These are phyloP conservation scores for Gloeostereum incarnatum DNA, from an alignment of 768 basidiomycete species.

Conservation along the genomic window DNA sequence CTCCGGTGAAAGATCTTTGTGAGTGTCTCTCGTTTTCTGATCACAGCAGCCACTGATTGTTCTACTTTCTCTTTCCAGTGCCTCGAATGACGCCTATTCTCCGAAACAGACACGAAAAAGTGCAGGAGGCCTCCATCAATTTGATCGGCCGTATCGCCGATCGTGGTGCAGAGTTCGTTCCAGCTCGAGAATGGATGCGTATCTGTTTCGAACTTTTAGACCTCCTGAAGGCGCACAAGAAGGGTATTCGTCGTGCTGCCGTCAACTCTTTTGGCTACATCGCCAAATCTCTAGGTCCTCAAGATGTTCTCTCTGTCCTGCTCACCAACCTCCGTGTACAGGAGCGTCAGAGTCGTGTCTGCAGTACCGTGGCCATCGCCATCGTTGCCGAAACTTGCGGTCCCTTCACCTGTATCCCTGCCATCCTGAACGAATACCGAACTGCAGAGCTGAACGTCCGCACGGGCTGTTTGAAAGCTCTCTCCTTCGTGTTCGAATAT, in stretches of 20 bases:
- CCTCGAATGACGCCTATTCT: slow-evolving; percentile 99
- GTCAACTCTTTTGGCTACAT: slow-evolving; percentile 99
- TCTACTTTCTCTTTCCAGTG: slow-evolving; percentile 60
- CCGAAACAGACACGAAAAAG: slow-evolving; percentile 97
- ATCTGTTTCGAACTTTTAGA: slow-evolving; percentile 98
- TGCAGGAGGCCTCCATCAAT: slow-evolving; percentile 99
- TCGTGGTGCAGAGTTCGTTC: slow-evolving; percentile 98
- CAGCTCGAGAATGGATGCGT: slow-evolving; percentile 99
- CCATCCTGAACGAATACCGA: slow-evolving; percentile 96
- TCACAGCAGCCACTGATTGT: slow-evolving; percentile 5
- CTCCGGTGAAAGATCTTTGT: slow-evolving; percentile 98
- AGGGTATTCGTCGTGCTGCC: slow-evolving; percentile 95
- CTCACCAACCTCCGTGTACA: slow-evolving; percentile 96
- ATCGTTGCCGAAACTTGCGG: slow-evolving; percentile 94
- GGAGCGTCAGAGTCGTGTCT: slow-evolving; percentile 98
- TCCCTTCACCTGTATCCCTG: slow-evolving; percentile 97
- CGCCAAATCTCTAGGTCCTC: slow-evolving; percentile 97
- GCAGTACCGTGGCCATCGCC: slow-evolving; percentile 96
- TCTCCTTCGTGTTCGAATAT: slow-evolving; percentile 99
- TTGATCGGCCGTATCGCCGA: slow-evolving; percentile 99
- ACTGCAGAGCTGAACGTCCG: slow-evolving; percentile 98
- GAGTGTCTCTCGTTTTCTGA: slow-evolving; percentile 27
- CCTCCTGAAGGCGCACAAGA: slow-evolving; percentile 97
- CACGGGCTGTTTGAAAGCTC: slow-evolving; percentile 95
- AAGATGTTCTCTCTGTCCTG: slow-evolving; percentile 93